Percentiles rank a stretch among this genome's conserved stretches.
phyloP scores from a whole-genome alignment of 2,329 filamentous ascomycete genomes.

The Phaeoacremonium minimum region DNA sequence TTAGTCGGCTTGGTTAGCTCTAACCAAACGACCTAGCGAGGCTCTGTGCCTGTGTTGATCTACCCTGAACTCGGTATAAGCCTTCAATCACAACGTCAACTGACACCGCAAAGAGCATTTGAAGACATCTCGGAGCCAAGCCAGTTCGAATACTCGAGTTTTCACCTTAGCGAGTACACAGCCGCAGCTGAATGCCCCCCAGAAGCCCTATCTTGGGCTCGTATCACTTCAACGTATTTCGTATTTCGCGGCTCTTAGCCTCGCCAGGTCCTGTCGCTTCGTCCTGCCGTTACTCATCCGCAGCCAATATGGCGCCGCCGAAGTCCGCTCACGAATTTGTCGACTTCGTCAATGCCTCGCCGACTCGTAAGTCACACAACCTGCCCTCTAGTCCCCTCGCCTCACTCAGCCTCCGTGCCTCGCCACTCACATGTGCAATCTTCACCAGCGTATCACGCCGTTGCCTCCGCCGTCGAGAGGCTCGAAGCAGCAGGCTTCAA shows the following conservation, averaged over 20 bases:
- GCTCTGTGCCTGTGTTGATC: no score
- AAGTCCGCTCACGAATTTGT: conserved; percentile 5
- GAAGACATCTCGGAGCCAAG: not conserved
- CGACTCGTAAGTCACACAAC: conserved; percentile 10
- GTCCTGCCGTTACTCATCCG: not conserved
- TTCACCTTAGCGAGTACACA: not conserved
- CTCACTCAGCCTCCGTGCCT: not conserved
- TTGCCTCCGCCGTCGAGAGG: conserved; percentile 70
- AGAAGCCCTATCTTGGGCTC: conserved; percentile 2
- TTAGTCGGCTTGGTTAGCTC: no score
- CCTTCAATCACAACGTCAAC: not conserved
- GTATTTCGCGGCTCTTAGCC: not conserved
- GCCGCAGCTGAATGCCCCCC: conserved; percentile 6
- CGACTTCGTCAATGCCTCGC: conserved; percentile 6
- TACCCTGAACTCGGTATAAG: no score
- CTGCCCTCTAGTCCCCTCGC: not conserved
- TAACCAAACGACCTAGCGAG: no score
- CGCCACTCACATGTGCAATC: not conserved
- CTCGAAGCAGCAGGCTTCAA: conserved; percentile 82
- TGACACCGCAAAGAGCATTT: not conserved
- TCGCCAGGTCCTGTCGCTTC: not conserved
- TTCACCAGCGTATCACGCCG: conserved; percentile 84
- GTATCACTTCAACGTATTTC: not conserved
- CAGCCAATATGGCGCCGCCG: conserved; percentile 9
- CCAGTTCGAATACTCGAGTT: not conserved